Conservation (phyloP, 1,284 basidiomycete species). For the Tremellales sp. region DNA sequence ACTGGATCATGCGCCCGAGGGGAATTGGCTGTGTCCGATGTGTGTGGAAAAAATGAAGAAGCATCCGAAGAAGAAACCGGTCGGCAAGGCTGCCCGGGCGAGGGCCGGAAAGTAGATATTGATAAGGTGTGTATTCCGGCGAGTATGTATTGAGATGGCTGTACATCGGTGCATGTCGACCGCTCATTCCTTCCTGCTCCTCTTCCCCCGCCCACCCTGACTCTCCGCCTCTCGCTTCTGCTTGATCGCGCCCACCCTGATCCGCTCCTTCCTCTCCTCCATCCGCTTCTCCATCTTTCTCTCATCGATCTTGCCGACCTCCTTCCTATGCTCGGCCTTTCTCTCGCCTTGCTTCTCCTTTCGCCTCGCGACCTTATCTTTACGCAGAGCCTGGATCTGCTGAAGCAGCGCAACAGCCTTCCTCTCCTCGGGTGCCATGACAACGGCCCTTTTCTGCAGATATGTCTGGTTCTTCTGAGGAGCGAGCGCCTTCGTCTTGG, state of each 20-base stretch:
- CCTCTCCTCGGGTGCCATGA: constrained; percentile 92
- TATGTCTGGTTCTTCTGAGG: constrained; percentile 74
- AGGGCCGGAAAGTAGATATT: constrained; percentile 8
- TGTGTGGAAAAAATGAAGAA: constrained; percentile 38
- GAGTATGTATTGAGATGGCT: neutral
- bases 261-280: constrained; percentile 73
- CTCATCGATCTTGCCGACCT: constrained; percentile 65
- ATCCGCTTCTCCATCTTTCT: constrained; percentile 67
- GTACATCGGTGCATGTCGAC: neutral
- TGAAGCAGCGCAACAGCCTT: constrained; percentile 88
- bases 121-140: neutral
- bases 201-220: constrained; percentile 15
- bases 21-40: constrained; percentile 75
- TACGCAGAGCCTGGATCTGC: constrained; percentile 87
- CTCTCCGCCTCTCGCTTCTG: constrained; percentile 52
- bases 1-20: constrained; percentile 65
- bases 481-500: constrained; percentile 81
- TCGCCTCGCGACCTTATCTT: constrained; percentile 73
- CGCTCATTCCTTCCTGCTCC: constrained; percentile 20
- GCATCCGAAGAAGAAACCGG: constrained; percentile 30
- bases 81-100: constrained; percentile 11
- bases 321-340: constrained; percentile 59
- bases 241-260: constrained; percentile 70
- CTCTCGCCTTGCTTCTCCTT: constrained; percentile 79
- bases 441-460: constrained; percentile 85